phyloP scores from a whole-genome alignment of 176 grass and related monocot genomes.

The Zea mays region Zm-B73-REFERENCE-NAM-5.0 NC_050096.1:42361001-42361500 shows the following conservation, averaged over 20 bases:
- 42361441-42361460: conserved; percentile 75
- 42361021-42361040: conserved; percentile 71
- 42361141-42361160: conserved; percentile 84
- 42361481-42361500: conserved; percentile 78
- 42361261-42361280: not conserved
- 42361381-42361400: conserved; percentile 82
- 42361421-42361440: conserved; percentile 83
- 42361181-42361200: conserved; percentile 87
- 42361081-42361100: conserved; percentile 92
- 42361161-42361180: conserved; percentile 94
- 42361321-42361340: conserved; percentile 35
- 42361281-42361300: not conserved
- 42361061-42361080: conserved; percentile 93
- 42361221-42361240: conserved; percentile 71
- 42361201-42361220: conserved; percentile 94
- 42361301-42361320: conserved; percentile 26
- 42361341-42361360: conserved; percentile 81
- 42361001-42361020: conserved; percentile 83
- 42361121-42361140: conserved; percentile 59
- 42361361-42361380: conserved; percentile 85
- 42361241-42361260: not conserved
- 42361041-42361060: conserved; percentile 72
- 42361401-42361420: conserved; percentile 91
- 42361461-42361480: conserved; percentile 80
- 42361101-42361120: conserved; percentile 95